These are phyloP conservation scores for Albizia julibrissin DNA, from an alignment of 306 rosid genomes.

Conservation along the genomic window DNA sequence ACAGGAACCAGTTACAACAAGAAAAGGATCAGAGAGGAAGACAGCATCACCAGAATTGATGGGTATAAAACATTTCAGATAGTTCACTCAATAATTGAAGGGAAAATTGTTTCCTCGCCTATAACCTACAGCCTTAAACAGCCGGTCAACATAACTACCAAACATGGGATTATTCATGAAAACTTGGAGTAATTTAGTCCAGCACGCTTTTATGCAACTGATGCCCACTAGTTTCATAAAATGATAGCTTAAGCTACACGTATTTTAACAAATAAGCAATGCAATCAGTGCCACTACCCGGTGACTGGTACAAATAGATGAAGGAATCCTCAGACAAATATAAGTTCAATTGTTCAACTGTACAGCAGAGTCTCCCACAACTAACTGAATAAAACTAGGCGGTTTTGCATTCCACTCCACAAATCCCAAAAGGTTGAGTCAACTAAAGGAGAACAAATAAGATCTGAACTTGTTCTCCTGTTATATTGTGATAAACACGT, in stretches of 20 bases:
- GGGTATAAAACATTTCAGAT: neutral
- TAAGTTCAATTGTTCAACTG: neutral
- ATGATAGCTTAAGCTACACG: conserved; percentile 1
- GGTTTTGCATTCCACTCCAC: neutral
- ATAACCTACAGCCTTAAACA: neutral
- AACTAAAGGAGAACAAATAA: neutral
- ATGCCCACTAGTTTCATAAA: neutral
- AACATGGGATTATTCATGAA: conserved; percentile 12
- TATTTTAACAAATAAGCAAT: conserved; percentile 1
- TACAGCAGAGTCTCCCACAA: neutral
- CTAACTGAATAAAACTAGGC: neutral
- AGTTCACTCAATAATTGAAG: conserved; percentile 10
- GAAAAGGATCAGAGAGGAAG: conserved; percentile 15
- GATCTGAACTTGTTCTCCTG: neutral
- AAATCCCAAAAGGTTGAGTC: neutral
- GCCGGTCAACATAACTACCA: conserved; percentile 12
- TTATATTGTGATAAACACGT: neutral
- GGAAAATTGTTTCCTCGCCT: neutral
- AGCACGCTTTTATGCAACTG: neutral
- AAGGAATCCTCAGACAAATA: neutral
- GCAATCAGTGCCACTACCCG: neutral
- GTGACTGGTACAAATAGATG: neutral
- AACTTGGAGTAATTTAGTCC: conserved; percentile 12
- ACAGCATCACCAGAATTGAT: neutral
- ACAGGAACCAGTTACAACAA: conserved; percentile 14